Percentiles rank a stretch among this genome's conserved stretches.
phyloP scores from a whole-genome alignment of 2,329 filamentous ascomycete genomes.

The Pseudogymnoascus sp. region DNA sequence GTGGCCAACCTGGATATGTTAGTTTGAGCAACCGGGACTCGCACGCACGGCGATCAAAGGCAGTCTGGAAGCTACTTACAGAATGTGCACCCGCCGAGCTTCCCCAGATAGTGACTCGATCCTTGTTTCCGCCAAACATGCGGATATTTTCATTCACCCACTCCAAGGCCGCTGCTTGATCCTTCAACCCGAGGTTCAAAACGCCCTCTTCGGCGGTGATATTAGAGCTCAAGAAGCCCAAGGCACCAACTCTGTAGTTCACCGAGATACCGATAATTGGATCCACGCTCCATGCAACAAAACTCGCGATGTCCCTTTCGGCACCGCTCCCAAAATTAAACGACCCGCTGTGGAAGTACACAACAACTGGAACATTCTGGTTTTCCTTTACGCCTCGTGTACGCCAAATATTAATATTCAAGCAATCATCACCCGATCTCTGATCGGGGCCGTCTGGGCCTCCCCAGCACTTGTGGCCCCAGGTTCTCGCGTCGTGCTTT shows the following conservation, averaged over 20 bases:
- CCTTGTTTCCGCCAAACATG: constrained; percentile 51
- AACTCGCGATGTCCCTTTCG: constrained; percentile 50
- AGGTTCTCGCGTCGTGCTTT: background rate
- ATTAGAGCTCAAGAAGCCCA: constrained; percentile 59
- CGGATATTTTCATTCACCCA: constrained; percentile 55
- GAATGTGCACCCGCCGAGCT: constrained; percentile 56
- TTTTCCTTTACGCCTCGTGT: constrained; percentile 22
- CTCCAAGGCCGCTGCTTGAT: constrained; percentile 49
- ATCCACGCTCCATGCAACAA: constrained; percentile 45
- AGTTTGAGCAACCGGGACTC: constrained; percentile 11
- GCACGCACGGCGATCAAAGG: constrained; percentile 10
- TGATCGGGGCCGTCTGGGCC: constrained; percentile 8
- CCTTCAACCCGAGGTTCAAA: constrained; percentile 56
- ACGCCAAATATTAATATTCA: constrained; percentile 44
- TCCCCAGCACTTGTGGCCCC: background rate
- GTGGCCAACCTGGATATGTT: constrained; percentile 49
- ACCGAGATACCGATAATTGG: constrained; percentile 49
- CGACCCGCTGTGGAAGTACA: constrained; percentile 56
- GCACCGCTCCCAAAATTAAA: constrained; percentile 48
- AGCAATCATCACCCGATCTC: constrained; percentile 40
- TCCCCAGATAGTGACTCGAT: constrained; percentile 53
- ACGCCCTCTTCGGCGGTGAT: constrained; percentile 44
- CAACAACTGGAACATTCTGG: constrained; percentile 39
- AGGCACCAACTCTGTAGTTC: constrained; percentile 53
- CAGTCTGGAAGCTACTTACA: constrained; percentile 28